Conservation (phyloP, 257 asterid species). For the Ophiorrhiza pumila region DNA sequence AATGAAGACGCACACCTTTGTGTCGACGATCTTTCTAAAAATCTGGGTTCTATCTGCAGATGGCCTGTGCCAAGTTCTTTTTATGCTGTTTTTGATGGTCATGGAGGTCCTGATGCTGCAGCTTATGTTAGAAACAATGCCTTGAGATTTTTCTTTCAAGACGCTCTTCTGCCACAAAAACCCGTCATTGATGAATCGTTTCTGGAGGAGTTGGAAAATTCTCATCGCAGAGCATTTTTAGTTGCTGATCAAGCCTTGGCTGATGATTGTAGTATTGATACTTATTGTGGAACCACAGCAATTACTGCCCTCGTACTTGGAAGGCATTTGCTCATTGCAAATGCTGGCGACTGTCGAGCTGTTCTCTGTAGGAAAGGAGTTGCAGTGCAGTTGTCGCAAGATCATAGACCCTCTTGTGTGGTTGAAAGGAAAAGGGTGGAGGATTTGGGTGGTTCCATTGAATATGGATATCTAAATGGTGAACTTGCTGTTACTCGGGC, state of each 20-base stretch:
- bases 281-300: conserved; percentile 88
- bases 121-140: conserved; percentile 64
- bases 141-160: conserved; percentile 64
- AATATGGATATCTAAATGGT: conserved; percentile 75
- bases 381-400: conserved; percentile 79
- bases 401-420: conserved; percentile 67
- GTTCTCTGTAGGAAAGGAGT: conserved; percentile 81
- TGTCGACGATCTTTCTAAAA: conserved; percentile 63
- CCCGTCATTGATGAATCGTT: conserved; percentile 53
- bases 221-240: conserved; percentile 55
- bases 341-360: conserved; percentile 96
- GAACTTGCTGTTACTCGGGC: conserved; percentile 86
- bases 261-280: conserved; percentile 51
- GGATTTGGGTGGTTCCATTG: conserved; percentile 68
- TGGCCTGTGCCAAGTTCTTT: conserved; percentile 77
- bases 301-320: conserved; percentile 80
- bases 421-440: conserved; percentile 63
- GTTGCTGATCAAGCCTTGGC: conserved; percentile 77
- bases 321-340: conserved; percentile 65
- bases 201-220: conserved; percentile 51
- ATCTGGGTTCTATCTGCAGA: conserved; percentile 49
- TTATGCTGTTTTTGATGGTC: conserved; percentile 93
- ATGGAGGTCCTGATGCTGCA: conserved; percentile 89
- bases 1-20: conserved; percentile 83
- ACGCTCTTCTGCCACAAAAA: conserved; percentile 56